phyloP scores from a whole-genome alignment of 202 grass and related monocot species.

The Carex sylvatica region DNA sequence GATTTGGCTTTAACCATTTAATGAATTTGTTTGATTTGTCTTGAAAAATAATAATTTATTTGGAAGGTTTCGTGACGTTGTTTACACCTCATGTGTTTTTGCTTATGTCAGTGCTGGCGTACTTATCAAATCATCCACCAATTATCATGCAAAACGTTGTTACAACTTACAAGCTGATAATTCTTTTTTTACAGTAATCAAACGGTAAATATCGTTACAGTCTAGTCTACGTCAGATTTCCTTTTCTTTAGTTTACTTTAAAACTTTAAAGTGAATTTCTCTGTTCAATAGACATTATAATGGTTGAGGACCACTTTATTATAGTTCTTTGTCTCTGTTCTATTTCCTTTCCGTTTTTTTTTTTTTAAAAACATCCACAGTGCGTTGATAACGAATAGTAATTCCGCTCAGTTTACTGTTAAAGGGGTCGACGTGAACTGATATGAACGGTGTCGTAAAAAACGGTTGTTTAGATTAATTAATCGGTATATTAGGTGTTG shows the following conservation, averaged over 20 bases:
- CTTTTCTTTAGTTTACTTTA: not conserved
- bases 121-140: not conserved
- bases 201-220: not conserved
- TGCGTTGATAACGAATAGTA: too few relatives aligned
- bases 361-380: too few relatives aligned
- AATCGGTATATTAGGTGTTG: too few relatives aligned
- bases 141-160: not conserved
- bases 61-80: not conserved
- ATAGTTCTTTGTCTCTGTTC: too few relatives aligned
- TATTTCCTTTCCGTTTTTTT: too few relatives aligned
- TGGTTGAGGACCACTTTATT: not conserved
- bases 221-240: not conserved
- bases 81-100: constrained; percentile 15
- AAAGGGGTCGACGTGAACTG: too few relatives aligned
- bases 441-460: too few relatives aligned
- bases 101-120: constrained; percentile 16
- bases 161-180: too few relatives aligned
- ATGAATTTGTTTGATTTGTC: constrained; percentile 11
- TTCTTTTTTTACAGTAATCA: not conserved
- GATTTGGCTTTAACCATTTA: constrained; percentile 9
- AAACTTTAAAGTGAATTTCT: not conserved
- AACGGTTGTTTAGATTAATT: too few relatives aligned
- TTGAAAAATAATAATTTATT: not conserved
- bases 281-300: not conserved
- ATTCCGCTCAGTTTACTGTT: too few relatives aligned